These are phyloP conservation scores for Peronospora belbahrii DNA, from an alignment of 352 stramenopile species.

Conservation along the genomic window DNA sequence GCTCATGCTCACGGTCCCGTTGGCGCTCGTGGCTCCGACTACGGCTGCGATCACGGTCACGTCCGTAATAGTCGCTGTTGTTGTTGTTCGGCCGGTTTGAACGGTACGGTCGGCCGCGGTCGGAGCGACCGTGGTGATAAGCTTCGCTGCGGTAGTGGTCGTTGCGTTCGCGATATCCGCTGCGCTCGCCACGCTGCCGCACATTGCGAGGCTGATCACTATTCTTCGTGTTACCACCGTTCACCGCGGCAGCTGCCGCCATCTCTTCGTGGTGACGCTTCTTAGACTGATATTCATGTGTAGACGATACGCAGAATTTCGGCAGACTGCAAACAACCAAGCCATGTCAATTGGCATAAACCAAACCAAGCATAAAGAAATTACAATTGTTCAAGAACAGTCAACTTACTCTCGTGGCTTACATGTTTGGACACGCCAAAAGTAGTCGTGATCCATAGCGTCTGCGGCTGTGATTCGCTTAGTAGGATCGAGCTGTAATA, in stretches of 20 bases:
- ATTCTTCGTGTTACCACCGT: constrained; percentile 15
- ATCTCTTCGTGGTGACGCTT: constrained; percentile 78
- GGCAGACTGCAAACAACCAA: constrained; percentile 41
- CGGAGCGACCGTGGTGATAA: constrained; percentile 23
- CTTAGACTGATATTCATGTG: constrained; percentile 82
- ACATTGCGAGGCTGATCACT: constrained; percentile 25
- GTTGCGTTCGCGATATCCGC: constrained; percentile 24
- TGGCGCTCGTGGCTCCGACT: constrained; percentile 27
- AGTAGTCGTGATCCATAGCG: constrained; percentile 96
- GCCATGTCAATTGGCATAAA: constrained; percentile 4
- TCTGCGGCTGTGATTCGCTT: constrained; percentile 91
- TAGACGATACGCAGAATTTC: constrained; percentile 80
- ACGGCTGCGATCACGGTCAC: constrained; percentile 27
- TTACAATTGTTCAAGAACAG: neutral
- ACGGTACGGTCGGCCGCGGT: constrained; percentile 23
- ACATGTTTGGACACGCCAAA: constrained; percentile 85
- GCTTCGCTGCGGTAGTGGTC: constrained; percentile 28
- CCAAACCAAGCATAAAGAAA: too few relatives aligned
- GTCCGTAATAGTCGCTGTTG: constrained; percentile 34
- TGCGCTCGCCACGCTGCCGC: constrained; percentile 24
- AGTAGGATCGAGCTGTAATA: constrained; percentile 92
- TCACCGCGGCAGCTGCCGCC: constrained; percentile 28
- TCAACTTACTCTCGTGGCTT: constrained; percentile 70
- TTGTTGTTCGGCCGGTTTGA: constrained; percentile 27
- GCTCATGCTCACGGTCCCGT: constrained; percentile 20